These are phyloP conservation scores for Arthrobotrys entomopaga DNA, from an alignment of 2,329 filamentous ascomycete species.

Conservation along the genomic window DNA sequence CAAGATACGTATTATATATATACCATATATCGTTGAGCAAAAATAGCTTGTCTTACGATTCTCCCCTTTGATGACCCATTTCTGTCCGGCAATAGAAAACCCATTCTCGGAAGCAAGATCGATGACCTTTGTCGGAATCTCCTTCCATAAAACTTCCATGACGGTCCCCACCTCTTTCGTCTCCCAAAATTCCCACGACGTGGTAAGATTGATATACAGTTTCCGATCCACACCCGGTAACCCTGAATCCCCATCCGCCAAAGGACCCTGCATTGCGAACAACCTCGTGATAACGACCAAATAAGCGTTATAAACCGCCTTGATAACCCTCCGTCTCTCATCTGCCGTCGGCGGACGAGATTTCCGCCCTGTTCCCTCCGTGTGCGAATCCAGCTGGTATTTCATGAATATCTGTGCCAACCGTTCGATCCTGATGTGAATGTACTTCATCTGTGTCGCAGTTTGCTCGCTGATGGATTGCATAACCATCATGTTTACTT, in stretches of 20 bases:
- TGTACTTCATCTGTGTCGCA: conserved; percentile 5
- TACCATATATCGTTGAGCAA: too few relatives aligned
- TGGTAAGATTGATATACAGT: not conserved
- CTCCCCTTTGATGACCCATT: not conserved
- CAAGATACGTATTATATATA: not conserved
- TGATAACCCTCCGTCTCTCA: conserved; percentile 25
- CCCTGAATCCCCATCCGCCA: not conserved
- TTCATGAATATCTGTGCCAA: conserved; percentile 22
- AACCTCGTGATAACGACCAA: not conserved
- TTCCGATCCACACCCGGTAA: not conserved
- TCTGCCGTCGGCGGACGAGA: conserved; percentile 1
- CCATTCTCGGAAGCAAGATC: not conserved
- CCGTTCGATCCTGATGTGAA: conserved; percentile 15
- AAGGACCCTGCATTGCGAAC: not conserved
- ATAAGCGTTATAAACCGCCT: conserved; percentile 29
- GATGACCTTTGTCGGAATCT: conserved; percentile 16
- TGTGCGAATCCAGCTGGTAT: conserved; percentile 13
- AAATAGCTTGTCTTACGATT: too few relatives aligned
- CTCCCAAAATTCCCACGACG: conserved; percentile 27
- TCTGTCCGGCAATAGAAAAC: not conserved
- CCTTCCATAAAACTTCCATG: conserved; percentile 16
- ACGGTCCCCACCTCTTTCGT: conserved; percentile 19
- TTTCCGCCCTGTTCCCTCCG: not conserved
- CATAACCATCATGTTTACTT: not conserved
- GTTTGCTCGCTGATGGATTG: not conserved